Evolutionary conservation across 2,329 filamentous ascomycete genomes (phyloP).

Genomic region (Lachnellula occidentalis): DNA sequence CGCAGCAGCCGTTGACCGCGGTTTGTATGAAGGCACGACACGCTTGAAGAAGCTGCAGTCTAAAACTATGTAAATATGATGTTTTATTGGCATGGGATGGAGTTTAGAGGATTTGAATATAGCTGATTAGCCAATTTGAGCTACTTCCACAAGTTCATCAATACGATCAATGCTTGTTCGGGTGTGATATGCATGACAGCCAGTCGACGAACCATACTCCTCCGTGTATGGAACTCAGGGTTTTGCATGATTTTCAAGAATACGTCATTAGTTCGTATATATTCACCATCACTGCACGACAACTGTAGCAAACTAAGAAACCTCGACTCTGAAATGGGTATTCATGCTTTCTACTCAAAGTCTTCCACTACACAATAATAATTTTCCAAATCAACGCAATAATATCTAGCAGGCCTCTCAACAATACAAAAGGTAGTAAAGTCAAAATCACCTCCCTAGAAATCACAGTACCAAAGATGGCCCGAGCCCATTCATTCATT

Average conservation of each 20-base stretch:
- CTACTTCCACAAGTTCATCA: background rate
- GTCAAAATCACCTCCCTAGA: background rate
- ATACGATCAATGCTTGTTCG: background rate
- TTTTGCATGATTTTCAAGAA: too few relatives aligned
- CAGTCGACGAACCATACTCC: too few relatives aligned
- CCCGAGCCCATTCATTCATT: background rate
- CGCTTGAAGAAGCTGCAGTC: constrained; percentile 80
- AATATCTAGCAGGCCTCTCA: background rate
- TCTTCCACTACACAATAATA: background rate
- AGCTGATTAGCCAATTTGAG: constrained; percentile 1
- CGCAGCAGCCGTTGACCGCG: constrained; percentile 86
- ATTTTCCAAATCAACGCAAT: background rate
- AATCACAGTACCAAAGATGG: too few relatives aligned
- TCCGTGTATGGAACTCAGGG: too few relatives aligned
- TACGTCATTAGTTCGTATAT: too few relatives aligned
- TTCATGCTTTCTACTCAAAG: background rate
- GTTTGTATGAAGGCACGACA: constrained; percentile 80
- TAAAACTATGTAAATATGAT: constrained; percentile 47
- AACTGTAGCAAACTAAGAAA: too few relatives aligned
- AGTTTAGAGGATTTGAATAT: constrained; percentile 22
- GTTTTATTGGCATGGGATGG: constrained; percentile 19
- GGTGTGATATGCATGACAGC: too few relatives aligned
- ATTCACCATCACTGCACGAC: too few relatives aligned
- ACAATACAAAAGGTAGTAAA: background rate
- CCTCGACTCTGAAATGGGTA: background rate